These are phyloP conservation scores for Spinacia oleracea DNA, from an alignment of 179 eudicot species.

Conservation along the genomic window DNA sequence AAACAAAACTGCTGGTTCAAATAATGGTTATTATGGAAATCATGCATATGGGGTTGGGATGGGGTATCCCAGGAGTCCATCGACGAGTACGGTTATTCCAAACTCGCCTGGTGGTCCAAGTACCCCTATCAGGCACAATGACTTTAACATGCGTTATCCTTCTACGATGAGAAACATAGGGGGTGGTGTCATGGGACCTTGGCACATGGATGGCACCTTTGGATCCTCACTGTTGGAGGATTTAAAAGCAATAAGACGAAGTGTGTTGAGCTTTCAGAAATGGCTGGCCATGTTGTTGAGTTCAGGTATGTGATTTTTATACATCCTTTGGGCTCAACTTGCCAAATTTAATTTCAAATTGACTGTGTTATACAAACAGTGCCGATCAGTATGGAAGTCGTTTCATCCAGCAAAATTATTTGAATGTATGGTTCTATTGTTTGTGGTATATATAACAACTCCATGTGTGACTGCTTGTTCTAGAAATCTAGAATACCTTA, in stretches of 20 bases:
- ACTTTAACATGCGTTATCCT: slow-evolving; percentile 45
- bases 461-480: too few species aligned
- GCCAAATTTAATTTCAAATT: slow-evolving; percentile 4
- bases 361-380: slow-evolving; percentile 30
- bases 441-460: too few species aligned
- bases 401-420: slow-evolving; percentile 59
- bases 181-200: slow-evolving; percentile 42
- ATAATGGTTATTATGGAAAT: slow-evolving; percentile 45
- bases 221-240: slow-evolving; percentile 52
- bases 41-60: slow-evolving; percentile 49
- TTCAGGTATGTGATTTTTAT: slow-evolving; percentile 36
- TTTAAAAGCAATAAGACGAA: slow-evolving; percentile 50
- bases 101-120: slow-evolving; percentile 47
- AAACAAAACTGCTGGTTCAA: slow-evolving; percentile 39
- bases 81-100: slow-evolving; percentile 40
- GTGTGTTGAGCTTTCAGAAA: slow-evolving; percentile 51
- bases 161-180: slow-evolving; percentile 38
- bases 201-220: slow-evolving; percentile 46
- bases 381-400: slow-evolving; percentile 59
- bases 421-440: too few species aligned
- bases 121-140: slow-evolving; percentile 49
- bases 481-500: too few species aligned
- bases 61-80: slow-evolving; percentile 51
- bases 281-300: slow-evolving; percentile 52
- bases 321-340: neutral